Evolutionary conservation across 1,284 basidiomycete species (phyloP), one percentile per base, ranked within the genome.

Genomic region (Coniferiporia sulphurascens): DNA sequence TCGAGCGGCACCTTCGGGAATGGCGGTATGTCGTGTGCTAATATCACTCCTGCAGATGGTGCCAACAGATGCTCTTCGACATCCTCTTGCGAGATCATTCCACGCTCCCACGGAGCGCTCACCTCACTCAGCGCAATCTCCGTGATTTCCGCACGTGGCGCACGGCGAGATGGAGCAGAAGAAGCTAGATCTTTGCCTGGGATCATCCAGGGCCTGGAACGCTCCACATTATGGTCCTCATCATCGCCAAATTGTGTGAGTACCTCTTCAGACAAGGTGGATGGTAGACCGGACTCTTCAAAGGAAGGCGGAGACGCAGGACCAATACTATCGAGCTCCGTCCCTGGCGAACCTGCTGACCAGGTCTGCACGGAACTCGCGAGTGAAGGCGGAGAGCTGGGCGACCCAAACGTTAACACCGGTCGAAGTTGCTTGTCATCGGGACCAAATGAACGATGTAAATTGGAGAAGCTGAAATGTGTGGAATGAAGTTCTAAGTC

Each of bases 21-120:
- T 3, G 36, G 10, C 4, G 56, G 15, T 4, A 50, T 70, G 54
- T 81, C 6, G 48, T 58, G 32, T 15, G 59, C 27, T n/a, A 36
- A 64, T 4, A 65, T 63, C 44, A 69, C 58, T 8, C 69, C 66
- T 4, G 67, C 59, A 15, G 48, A 12, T 32, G 70, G 67, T 48
- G 66, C 63, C 15, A 72, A 63, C 17, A 71, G 51, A 58, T 70
- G 65, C 52, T 70, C 67, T 50, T 70, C 70, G 19, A 67, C 65
- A 27, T 70, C 69, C 66, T 63, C 66, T 12, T 64, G 65, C 41
- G 65, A 63, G 12, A 60, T 55, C 62, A 63, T 63, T 21, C 60
- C 65, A 12, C 63, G 56, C 54, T 72, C 70, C 69, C 68, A 71
- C 41, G 68, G 63, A 35, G 61, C 58, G 49, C 62, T 63, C 34